Base-by-base conservation (phyloP, 768 basidiomycete species). In the Kondoa malvinella region DNA sequence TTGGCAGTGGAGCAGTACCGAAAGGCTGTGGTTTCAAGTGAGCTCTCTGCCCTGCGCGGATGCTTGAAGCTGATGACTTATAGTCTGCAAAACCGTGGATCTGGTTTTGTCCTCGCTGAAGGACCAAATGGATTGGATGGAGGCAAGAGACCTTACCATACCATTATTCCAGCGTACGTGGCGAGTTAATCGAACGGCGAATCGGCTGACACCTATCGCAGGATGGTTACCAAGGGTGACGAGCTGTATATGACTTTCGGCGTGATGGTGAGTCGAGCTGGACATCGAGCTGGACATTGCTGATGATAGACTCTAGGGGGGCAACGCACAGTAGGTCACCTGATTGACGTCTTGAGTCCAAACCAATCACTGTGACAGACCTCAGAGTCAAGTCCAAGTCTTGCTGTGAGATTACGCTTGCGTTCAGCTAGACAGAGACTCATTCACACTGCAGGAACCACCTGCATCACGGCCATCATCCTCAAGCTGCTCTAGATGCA, bases 381-480 rank as follows among this genome's bases (percentile, higher is more conserved):
- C 94, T 1, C 92, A 94, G 81, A 92, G 95, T 0, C 94, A 97
- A 72, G 83, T 97, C 2, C 95, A 99, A 77, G 92, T 96, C 4
- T 80, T 97, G 29, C 58, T 69, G 68, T 68, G 56, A 56, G 66
- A 56, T 27, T n/a, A n/a, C n/a, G 34, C 34, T 2, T 29, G 40
- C 29, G 3, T 25, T 56, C 25, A 26, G 56, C 16, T 2, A 66
- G 34, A 17, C 12, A 4, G 32, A 2, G 2, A n/a, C 27, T 21
- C 26, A 15, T 15, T 4, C 2, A 66, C 16, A 26, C 4, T 30
- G 31, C 40, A 50, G 40, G 2, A 60, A 67, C 63, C 25, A 34
- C 62, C 82, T 95, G 64, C 81, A 96, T 30, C 83, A 91, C 59
- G 92, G 92, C 1, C 89, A 84, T 76, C 87, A 85, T 1, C 82